Evolutionary conservation across 345 rosid genomes (phyloP).

Genomic region (Euphorbia lathyris): DNA sequence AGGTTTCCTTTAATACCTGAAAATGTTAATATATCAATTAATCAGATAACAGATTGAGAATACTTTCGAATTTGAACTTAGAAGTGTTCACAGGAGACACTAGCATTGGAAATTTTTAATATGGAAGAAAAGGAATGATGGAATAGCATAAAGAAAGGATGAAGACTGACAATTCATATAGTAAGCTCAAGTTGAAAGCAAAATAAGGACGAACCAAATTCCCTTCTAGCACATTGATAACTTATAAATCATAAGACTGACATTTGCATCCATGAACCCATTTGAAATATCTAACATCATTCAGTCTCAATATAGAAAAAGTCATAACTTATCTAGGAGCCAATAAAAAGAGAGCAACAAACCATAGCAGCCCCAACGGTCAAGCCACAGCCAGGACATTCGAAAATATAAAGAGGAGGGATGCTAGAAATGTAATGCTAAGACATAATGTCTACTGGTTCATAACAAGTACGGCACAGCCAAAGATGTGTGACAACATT

Average conservation of each 20-base stretch:
- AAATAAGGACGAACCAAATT: not conserved
- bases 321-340: too few species aligned
- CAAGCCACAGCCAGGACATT: not conserved
- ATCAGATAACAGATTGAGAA: conserved; percentile 5
- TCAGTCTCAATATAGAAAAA: not conserved
- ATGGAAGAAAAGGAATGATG: too few species aligned
- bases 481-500: too few species aligned
- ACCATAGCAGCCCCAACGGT: not conserved
- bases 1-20: conserved; percentile 74
- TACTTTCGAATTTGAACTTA: not conserved
- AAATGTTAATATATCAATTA: conserved; percentile 8
- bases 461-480: not conserved
- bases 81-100: not conserved
- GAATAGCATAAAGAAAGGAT: not conserved
- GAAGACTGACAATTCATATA: not conserved
- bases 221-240: not conserved
- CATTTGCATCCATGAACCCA: not conserved
- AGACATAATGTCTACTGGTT: not conserved
- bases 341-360: not conserved
- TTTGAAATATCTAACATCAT: not conserved
- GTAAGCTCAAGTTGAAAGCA: not conserved
- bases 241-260: not conserved
- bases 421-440: not conserved
- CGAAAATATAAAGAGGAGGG: not conserved
- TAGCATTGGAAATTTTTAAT: too few species aligned